Conservation (phyloP, 257 asterid species). For the Nicotiana otophora region DNA sequence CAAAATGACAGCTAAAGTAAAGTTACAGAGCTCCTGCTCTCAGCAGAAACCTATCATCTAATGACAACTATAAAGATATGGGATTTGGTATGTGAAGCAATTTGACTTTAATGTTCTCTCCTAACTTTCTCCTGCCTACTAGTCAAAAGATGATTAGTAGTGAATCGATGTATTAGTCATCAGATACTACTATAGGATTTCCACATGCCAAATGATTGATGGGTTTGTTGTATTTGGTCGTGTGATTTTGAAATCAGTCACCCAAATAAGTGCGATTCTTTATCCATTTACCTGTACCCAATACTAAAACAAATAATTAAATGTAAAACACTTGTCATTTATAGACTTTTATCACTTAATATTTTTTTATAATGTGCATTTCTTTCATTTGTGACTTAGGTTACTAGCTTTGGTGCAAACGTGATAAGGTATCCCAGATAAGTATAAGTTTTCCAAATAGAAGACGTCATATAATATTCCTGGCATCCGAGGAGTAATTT, state of each 20-base stretch:
- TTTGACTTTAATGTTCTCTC: conserved; percentile 21
- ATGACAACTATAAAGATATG: background rate
- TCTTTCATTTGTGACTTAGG: too few species aligned
- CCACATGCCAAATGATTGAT: conserved; percentile 13
- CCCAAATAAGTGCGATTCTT: conserved; percentile 6
- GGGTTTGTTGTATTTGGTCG: conserved; percentile 21
- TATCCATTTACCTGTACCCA: too few species aligned
- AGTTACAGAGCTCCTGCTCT: background rate
- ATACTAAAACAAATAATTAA: too few species aligned
- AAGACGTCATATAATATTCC: background rate
- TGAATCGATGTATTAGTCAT: background rate
- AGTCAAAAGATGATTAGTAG: conserved; percentile 19
- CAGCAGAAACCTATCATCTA: background rate
- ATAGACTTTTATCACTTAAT: too few species aligned
- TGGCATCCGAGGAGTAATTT: background rate
- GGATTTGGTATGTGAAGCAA: background rate
- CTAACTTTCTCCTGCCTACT: background rate
- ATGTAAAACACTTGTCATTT: too few species aligned
- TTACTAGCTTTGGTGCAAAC: too few species aligned
- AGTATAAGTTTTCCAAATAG: too few species aligned
- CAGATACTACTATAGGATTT: background rate
- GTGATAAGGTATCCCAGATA: too few species aligned
- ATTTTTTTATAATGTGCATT: too few species aligned
- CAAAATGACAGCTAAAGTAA: background rate
- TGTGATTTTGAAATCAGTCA: conserved; percentile 23